A percentile compares a stretch with the other conserved stretches of the same genome.
Conservation (phyloP, 495 filamentous ascomycete genomes). For the Collariella sp. region DNA sequence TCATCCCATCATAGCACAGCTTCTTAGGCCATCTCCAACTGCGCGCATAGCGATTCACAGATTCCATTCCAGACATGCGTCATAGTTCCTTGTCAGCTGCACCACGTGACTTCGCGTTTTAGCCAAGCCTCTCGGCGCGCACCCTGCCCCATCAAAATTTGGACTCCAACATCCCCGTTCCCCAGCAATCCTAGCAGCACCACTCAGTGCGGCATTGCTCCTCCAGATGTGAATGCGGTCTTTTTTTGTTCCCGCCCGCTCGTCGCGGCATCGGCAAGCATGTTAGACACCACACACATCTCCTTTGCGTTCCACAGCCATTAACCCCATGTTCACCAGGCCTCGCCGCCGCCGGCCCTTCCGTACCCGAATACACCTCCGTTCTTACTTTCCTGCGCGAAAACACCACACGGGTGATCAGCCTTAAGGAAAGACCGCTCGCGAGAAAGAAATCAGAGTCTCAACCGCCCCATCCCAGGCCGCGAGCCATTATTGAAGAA, state of each 20-base stretch:
- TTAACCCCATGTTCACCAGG: constrained; percentile 33
- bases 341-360: constrained; percentile 36
- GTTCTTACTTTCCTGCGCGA: constrained; percentile 29
- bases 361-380: constrained; percentile 18
- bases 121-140: neutral
- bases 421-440: neutral
- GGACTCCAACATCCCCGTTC: neutral
- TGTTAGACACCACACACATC: constrained; percentile 40
- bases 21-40: too few species aligned
- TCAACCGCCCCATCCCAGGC: constrained; percentile 7
- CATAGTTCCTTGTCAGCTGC: neutral
- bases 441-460: neutral
- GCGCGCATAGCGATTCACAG: neutral
- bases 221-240: constrained; percentile 29
- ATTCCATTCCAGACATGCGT: neutral
- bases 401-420: constrained; percentile 22
- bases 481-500: constrained; percentile 28
- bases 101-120: constrained; percentile 21
- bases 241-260: constrained; percentile 39
- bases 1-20: too few species aligned
- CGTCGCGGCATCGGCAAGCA: constrained; percentile 54
- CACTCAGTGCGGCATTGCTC: neutral
- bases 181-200: neutral
- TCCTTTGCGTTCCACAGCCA: too few species aligned
- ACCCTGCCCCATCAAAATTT: neutral